Evolutionary conservation across 1,139 yeast species (phyloP), one percentile per base, ranked within the genome.

Genomic region (Suhomyces bolitotheri): DNA sequence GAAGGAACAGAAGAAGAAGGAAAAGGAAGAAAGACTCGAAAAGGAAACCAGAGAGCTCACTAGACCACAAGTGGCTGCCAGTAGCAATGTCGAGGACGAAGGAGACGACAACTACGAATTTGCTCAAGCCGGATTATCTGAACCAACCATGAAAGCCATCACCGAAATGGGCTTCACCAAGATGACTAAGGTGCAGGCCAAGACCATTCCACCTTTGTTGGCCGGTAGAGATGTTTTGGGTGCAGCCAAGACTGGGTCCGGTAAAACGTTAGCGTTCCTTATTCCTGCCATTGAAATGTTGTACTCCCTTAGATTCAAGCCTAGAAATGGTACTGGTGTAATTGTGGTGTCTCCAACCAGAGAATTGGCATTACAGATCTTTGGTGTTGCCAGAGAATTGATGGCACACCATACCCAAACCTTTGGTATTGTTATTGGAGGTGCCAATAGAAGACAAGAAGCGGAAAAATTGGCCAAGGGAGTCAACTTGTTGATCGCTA

Each of bases 181-280:
- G 40, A 87, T 90, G 97, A 92, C 98, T 5, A 78, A 82, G 41
- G 97, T 90, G 10, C 98, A 90, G 64, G 85, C 95, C 23, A 81
- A 89, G 60, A 88, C 97, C 11, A 90, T 90, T 40, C 97, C 97
- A 7, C 97, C 97, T 11, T 71, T 92, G 46, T 69, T 90, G 50
- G 96, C 97, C 0, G 97, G 98, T 27, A 78, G 90, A 51, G 97
- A 90, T 64, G 97, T 90, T 16, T 74, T 90, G 39, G 97, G 97
- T 49, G 97, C 97, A 34, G 98, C 98, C 38, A 90, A 92, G 66
- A 92, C 98, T 1, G 98, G 98, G 30, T 89, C 97, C 1, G 98
- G 98, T 60, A 92, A 92, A 66, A 92, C 98, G 1, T 71, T 94
- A 46, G 97, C 99, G 5, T 92, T 94, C 54, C 71, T 94, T 52